Conservation (phyloP, 2,329 filamentous ascomycete species). For the Stachybotrys echinatus region DNA sequence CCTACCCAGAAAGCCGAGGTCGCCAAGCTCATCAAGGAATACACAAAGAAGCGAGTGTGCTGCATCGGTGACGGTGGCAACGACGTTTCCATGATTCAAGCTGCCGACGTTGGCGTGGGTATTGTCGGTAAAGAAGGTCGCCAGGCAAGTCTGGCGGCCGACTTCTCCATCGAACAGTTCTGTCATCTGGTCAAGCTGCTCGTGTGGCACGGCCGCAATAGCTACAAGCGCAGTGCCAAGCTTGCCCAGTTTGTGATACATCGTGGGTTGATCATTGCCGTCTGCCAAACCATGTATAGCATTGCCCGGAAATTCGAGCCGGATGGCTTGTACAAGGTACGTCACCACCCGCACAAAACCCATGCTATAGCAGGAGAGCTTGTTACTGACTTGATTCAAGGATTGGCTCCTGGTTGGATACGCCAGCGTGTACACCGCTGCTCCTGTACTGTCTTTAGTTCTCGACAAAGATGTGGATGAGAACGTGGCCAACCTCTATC, state of each 20-base stretch:
- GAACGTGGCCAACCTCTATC: conserved; percentile 87
- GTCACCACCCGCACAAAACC: conserved; percentile 8
- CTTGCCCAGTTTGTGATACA: conserved; percentile 98
- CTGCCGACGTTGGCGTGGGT: conserved; percentile 93
- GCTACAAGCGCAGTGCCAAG: conserved; percentile 93
- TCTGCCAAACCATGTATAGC: conserved; percentile 96
- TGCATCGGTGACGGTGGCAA: conserved; percentile 98
- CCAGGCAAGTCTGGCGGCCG: conserved; percentile 89
- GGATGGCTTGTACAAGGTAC: conserved; percentile 78
- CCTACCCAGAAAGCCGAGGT: conserved; percentile 96
- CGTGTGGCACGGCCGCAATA: conserved; percentile 98
- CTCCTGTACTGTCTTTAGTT: conserved; percentile 87
- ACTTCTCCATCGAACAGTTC: conserved; percentile 96
- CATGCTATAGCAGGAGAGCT: neutral
- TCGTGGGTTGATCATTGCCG: conserved; percentile 87
- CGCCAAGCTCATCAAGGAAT: conserved; percentile 80
- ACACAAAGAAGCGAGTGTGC: conserved; percentile 92
- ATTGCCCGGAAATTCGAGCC: conserved; percentile 91
- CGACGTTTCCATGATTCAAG: conserved; percentile 98
- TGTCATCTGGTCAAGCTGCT: conserved; percentile 90
- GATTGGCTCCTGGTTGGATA: conserved; percentile 98
- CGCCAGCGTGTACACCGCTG: conserved; percentile 91
- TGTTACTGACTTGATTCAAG: conserved; percentile 26
- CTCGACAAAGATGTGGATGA: conserved; percentile 95
- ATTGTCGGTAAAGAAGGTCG: conserved; percentile 97